Conservation (phyloP, 345 rosid species). For the Ceriops tagal region DNA sequence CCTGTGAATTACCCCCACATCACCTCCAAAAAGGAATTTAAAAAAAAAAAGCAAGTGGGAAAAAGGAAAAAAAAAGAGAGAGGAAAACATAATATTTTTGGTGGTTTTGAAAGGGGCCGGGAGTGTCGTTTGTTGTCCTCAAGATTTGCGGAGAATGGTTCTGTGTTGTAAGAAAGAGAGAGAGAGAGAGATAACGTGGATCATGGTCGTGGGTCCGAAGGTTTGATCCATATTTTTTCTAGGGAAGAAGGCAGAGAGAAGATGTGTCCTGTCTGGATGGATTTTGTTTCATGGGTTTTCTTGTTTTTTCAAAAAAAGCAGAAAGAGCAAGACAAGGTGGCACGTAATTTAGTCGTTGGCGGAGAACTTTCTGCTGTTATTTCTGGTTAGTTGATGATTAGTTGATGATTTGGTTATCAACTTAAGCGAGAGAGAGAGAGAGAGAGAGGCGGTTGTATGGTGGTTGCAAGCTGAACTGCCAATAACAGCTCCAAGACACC, state of each 20-base stretch:
- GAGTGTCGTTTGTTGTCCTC: conserved; percentile 27
- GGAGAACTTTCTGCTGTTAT: conserved; percentile 10
- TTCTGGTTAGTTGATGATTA: conserved; percentile 17
- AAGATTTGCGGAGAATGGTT: conserved; percentile 42
- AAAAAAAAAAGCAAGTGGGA: conserved; percentile 7
- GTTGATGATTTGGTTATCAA: conserved; percentile 13
- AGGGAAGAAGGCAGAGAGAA: background rate
- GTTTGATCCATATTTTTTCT: conserved; percentile 30
- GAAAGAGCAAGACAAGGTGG: conserved; percentile 8
- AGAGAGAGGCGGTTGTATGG: background rate
- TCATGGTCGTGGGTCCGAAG: conserved; percentile 36
- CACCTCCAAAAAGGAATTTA: conserved; percentile 18
- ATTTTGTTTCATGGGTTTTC: conserved; percentile 11
- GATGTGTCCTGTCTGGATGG: background rate
- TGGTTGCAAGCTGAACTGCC: conserved; percentile 14
- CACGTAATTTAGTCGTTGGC: conserved; percentile 16
- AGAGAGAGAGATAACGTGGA: conserved; percentile 15
- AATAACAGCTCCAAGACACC: conserved; percentile 14
- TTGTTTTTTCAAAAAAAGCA: conserved; percentile 23
- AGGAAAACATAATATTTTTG: conserved; percentile 10
- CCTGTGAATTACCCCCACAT: conserved; percentile 37
- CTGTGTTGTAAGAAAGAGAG: background rate
- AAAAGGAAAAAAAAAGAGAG: background rate
- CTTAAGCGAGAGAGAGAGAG: background rate
- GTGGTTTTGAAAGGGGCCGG: background rate